Conservation (phyloP, 2,329 filamentous ascomycete species). For the Colletotrichum magnum region DNA sequence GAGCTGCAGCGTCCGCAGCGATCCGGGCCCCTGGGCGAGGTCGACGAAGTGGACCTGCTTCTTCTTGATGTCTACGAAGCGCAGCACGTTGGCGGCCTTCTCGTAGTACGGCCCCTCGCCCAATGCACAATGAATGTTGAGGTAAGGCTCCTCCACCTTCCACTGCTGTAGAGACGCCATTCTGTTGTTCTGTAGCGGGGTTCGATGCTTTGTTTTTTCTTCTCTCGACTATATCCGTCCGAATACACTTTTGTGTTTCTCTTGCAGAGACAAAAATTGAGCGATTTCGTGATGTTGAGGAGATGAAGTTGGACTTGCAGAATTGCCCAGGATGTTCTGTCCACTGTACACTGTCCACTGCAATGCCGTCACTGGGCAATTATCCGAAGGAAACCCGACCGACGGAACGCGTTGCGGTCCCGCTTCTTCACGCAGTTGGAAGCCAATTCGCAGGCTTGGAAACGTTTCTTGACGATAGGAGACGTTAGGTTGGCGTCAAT, state of each 20-base stretch:
- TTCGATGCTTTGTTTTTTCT: no score
- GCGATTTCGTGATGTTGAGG: slow-evolving; percentile 27
- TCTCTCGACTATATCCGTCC: neutral
- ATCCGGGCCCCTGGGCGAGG: slow-evolving; percentile 72
- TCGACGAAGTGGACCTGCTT: slow-evolving; percentile 81
- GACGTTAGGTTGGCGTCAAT: slow-evolving; percentile 4
- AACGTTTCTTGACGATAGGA: neutral
- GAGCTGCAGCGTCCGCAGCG: slow-evolving; percentile 72
- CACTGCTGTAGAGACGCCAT: slow-evolving; percentile 63
- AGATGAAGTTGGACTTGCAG: slow-evolving; percentile 20
- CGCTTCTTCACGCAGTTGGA: slow-evolving; percentile 8
- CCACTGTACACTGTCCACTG: slow-evolving; percentile 5
- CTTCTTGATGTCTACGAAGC: slow-evolving; percentile 88
- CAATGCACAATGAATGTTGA: slow-evolving; percentile 75
- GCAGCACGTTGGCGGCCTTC: slow-evolving; percentile 72
- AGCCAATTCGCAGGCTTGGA: neutral
- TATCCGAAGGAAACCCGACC: slow-evolving; percentile 37
- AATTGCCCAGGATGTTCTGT: slow-evolving; percentile 5
- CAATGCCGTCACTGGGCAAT: slow-evolving; percentile 11
- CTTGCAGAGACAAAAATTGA: slow-evolving; percentile 5
- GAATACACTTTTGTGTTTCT: slow-evolving; percentile 9
- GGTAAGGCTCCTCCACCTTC: slow-evolving; percentile 67
- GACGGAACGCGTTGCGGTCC: slow-evolving; percentile 11
- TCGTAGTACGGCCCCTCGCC: slow-evolving; percentile 85
- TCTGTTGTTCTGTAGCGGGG: slow-evolving; percentile 10